Percentiles rank a stretch among this genome's conserved stretches.
phyloP scores from a whole-genome alignment of 495 filamentous ascomycete species.

The Evernia prunastri region DNA sequence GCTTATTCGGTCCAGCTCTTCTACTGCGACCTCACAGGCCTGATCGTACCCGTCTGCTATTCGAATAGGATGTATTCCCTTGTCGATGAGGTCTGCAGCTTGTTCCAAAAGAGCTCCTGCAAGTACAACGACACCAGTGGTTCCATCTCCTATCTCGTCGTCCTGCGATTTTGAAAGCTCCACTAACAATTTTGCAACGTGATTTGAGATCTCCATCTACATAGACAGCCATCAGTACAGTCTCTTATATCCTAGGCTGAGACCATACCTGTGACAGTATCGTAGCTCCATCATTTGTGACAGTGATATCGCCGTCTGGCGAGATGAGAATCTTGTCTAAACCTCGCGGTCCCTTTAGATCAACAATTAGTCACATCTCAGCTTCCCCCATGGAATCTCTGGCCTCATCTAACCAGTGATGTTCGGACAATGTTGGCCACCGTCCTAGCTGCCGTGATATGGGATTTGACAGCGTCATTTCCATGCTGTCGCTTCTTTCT shows the following conservation, averaged over 20 bases:
- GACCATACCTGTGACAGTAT: slow-evolving; percentile 73
- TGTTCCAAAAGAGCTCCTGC: slow-evolving; percentile 93
- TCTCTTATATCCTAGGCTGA: neutral
- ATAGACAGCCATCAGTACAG: slow-evolving; percentile 23
- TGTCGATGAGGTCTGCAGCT: slow-evolving; percentile 97
- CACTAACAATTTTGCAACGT: slow-evolving; percentile 92
- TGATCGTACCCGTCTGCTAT: slow-evolving; percentile 98
- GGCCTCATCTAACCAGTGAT: slow-evolving; percentile 56
- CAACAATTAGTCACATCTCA: slow-evolving; percentile 17
- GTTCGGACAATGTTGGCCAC: slow-evolving; percentile 97
- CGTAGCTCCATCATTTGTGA: slow-evolving; percentile 98
- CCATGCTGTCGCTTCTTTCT: slow-evolving; percentile 97
- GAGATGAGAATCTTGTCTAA: slow-evolving; percentile 99
- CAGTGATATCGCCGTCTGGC: slow-evolving; percentile 96
- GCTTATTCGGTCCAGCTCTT: slow-evolving; percentile 85
- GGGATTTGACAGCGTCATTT: slow-evolving; percentile 93
- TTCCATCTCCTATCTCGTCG: slow-evolving; percentile 98
- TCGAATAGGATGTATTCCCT: slow-evolving; percentile 96
- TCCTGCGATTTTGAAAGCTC: slow-evolving; percentile 99
- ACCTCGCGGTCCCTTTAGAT: slow-evolving; percentile 75
- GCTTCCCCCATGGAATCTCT: neutral
- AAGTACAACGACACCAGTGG: slow-evolving; percentile 94
- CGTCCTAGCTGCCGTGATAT: slow-evolving; percentile 93
- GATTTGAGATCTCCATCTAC: slow-evolving; percentile 98
- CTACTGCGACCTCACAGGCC: slow-evolving; percentile 92